Evolutionary conservation across 495 filamentous ascomycete species (phyloP).

Genomic region (Tuber umbilicatum): DNA sequence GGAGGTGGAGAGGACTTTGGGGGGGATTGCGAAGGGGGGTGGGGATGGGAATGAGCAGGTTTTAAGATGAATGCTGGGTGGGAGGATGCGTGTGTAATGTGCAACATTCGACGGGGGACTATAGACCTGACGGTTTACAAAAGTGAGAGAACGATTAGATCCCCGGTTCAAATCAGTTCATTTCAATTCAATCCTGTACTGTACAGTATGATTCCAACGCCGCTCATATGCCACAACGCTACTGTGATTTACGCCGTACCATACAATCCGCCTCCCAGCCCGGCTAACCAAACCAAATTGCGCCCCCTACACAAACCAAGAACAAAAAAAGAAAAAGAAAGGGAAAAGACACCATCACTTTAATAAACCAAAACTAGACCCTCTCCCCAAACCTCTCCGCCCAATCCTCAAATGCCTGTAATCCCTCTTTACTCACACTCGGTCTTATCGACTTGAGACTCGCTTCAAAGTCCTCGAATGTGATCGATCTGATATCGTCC

Average conservation of each 20-base stretch:
- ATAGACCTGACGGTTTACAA: background rate
- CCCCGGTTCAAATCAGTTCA: background rate
- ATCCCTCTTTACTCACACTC: constrained; percentile 76
- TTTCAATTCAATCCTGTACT: background rate
- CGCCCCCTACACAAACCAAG: background rate
- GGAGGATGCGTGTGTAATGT: background rate
- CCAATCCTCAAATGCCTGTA: constrained; percentile 90
- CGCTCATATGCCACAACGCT: background rate
- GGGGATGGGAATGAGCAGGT: background rate
- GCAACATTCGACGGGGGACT: background rate
- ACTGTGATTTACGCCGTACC: background rate
- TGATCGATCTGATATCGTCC: constrained; percentile 88
- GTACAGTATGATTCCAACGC: background rate
- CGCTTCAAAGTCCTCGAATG: constrained; percentile 72
- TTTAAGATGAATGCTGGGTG: background rate
- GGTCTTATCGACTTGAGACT: constrained; percentile 82
- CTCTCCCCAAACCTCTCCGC: constrained; percentile 86
- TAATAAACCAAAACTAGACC: constrained; percentile 53
- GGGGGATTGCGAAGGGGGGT: no score
- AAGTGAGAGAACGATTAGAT: background rate
- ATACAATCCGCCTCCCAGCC: background rate
- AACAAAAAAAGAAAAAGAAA: background rate
- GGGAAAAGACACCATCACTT: background rate
- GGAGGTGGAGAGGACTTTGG: background rate
- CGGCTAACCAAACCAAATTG: background rate